Conservation (phyloP, 2,329 filamentous ascomycete species). For the Pseudogymnoascus sp. region DNA sequence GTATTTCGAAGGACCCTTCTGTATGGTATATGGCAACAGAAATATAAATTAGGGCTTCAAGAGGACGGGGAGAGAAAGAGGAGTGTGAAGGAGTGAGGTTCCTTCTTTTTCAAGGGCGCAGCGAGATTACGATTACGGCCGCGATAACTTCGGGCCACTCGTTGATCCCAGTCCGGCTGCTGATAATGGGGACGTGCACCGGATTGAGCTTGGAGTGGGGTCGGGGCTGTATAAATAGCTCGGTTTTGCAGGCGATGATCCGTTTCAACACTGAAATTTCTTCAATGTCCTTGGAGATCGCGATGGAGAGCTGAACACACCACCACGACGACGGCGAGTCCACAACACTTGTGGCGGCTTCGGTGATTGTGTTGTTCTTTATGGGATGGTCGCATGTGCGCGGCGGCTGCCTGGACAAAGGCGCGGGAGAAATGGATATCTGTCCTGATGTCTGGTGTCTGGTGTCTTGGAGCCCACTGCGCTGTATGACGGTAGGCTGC, state of each 20-base stretch:
- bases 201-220: constrained; percentile 6
- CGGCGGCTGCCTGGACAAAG: neutral
- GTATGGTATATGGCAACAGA: neutral
- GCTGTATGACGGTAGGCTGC: constrained; percentile 3
- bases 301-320: neutral
- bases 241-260: neutral
- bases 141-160: constrained; percentile 1
- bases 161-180: neutral
- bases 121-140: constrained; percentile 2
- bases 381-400: neutral
- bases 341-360: neutral
- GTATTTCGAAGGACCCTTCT: neutral
- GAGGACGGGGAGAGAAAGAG: neutral
- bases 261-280: constrained; percentile 3
- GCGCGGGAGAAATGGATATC: neutral
- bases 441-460: neutral
- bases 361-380: neutral
- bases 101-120: constrained; percentile 3
- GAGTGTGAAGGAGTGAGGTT: neutral
- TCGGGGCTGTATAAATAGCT: neutral
- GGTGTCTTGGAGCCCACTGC: neutral
- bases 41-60: neutral
- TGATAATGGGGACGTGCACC: constrained; percentile 4
- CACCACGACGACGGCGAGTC: neutral
- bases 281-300: neutral